These are phyloP conservation scores for Asclepias syriaca DNA, from an alignment of 257 asterid species.

Conservation along the genomic window DNA sequence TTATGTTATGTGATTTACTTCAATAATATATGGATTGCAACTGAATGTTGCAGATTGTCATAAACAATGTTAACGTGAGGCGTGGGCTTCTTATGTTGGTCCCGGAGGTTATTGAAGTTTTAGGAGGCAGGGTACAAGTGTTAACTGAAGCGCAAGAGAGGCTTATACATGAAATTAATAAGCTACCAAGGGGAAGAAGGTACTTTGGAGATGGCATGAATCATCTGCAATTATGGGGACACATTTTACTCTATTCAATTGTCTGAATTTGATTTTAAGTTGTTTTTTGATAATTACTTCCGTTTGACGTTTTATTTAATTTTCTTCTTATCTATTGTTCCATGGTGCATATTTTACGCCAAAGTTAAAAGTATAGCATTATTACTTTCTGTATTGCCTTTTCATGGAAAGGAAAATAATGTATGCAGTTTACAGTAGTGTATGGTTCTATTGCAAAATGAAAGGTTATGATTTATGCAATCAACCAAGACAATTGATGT, in stretches of 20 bases:
- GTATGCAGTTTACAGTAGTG: background rate
- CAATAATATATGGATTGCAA: constrained; percentile 10
- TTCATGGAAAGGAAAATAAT: background rate
- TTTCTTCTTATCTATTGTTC: background rate
- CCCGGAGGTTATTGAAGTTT: constrained; percentile 76
- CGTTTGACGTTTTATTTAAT: background rate
- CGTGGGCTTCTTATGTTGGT: constrained; percentile 87
- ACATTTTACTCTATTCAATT: background rate
- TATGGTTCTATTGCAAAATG: background rate
- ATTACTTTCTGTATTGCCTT: background rate
- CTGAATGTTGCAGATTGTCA: constrained; percentile 47
- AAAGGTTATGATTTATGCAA: background rate
- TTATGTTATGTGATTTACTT: background rate
- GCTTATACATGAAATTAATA: constrained; percentile 76
- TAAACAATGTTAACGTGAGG: constrained; percentile 74
- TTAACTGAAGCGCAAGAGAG: constrained; percentile 80
- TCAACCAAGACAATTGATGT: background rate
- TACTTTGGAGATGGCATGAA: constrained; percentile 15
- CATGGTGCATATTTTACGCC: background rate
- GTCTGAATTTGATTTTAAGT: background rate
- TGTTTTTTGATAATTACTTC: background rate
- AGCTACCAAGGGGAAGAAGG: constrained; percentile 97
- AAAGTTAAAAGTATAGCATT: background rate
- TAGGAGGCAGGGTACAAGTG: constrained; percentile 85
- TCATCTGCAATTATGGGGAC: background rate